Base-by-base conservation (phyloP, 163 green algal genomes). In the Dunaliella salina region DNA sequence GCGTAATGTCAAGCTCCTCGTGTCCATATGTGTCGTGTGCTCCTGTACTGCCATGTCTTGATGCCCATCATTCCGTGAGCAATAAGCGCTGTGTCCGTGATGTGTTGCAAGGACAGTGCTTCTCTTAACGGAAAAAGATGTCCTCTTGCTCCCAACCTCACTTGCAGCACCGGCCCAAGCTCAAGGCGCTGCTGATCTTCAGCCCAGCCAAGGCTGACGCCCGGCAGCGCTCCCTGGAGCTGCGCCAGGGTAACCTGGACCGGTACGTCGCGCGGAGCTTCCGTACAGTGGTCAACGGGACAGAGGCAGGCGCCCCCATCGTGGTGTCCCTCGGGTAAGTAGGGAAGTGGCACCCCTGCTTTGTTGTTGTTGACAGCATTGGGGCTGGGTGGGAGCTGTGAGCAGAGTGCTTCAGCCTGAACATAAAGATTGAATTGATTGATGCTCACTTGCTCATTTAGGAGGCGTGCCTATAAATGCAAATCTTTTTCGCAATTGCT, bases 131-230 rank as follows among this genome's bases (percentile, higher is more conserved):
- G 15, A 69, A 69, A 18, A 26, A 26, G 57, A 69, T 69, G 15
- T 15, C 18, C 18, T 69, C 57, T 69, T 26, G 15, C 18, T 18
- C 57, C 15, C 57, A 69, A 69, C 18, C 15, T 69, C 18, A 69
- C 18, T 69, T 26, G 18, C 15, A 69, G 57, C 57, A 69, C 57
- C 18, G 57, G 57, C 57, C 57, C 57, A 69, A 69, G 57, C 57
- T 69, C 15, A 69, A 69, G 57, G 57, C 57, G 57, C 57, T 69
- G 57, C 57, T 69, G 57, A 18, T 69, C n/a, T n/a, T n/a, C n/a
- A n/a, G n/a, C n/a, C n/a, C n/a, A n/a, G 24, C 50, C 72, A 45
- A 15, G 90, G 86, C 45, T 87, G 72, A 40, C n/a, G 26, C 72
- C 0, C 72, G 29, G 0, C 50, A 85, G 69, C 30, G 87, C 78